Base-by-base conservation (phyloP, 2,329 filamentous ascomycete genomes). In the Shiraia bambusicola region DNA sequence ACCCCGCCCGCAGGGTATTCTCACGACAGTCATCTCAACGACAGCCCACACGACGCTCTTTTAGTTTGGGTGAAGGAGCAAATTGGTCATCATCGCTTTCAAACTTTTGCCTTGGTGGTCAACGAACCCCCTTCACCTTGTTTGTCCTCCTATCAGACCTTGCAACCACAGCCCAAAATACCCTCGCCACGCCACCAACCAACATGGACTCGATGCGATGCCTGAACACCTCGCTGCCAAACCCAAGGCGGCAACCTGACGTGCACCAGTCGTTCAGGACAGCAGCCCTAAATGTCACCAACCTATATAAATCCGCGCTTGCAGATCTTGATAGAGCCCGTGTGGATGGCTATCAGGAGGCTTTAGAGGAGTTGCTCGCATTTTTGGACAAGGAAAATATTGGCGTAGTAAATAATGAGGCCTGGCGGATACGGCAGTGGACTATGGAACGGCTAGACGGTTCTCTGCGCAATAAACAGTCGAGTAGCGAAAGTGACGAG, bases 211-310 rank as follows among this genome's bases (percentile, higher is more conserved):
- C 67, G 32, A 71, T 71, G 68, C 67, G 67, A 34, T 67, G 63
- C 40, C 61, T 71, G 24, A 70, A 70, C 54, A 69, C 53, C 27
- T 69, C 68, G 25, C 58, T 71, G 32, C 69, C 69, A 6, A 61
- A 58, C 42, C 58, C 67, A 11, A 54, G 59, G 36, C 54, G 53
- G 34, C 67, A 71, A 52, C 69, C 59, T 31, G 66, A 75, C 63
- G 82, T 96, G 34, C 82, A 96, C 43, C 85, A 92, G 57, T 85
- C 88, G 44, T 98, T 98, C 78, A 93, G 90, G 69, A 83, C 87
- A 12, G 93, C 93, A 25, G 93, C 93, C 14, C 78, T 96, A 25
- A 95, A 90, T 5, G 91, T 97, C 40, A 97, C 93, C 34, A 95
- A 94, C 62, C 83, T 98, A 11, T 97, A 97, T 75, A 96, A 95